Percentiles rank a stretch among this genome's conserved stretches.
phyloP scores from a whole-genome alignment of 768 basidiomycete genomes.

The Ramaria sp. region DNA sequence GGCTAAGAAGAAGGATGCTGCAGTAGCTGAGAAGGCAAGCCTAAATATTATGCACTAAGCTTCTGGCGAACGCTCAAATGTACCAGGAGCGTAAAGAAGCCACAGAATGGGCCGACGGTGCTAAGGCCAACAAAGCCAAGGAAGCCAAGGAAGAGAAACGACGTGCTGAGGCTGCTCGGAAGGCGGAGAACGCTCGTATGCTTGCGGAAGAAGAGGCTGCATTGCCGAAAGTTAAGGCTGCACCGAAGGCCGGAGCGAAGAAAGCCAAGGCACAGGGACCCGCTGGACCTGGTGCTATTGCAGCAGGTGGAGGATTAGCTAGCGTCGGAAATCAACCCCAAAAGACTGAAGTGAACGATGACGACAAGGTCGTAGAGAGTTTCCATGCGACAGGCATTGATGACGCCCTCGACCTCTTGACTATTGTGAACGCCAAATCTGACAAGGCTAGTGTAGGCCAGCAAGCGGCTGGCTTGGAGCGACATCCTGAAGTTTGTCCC shows the following conservation, averaged over 20 bases:
- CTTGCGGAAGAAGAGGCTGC: constrained; percentile 82
- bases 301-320: constrained; percentile 51
- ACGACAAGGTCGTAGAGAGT: constrained; percentile 44
- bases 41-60: background rate
- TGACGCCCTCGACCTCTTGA: constrained; percentile 79
- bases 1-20: constrained; percentile 61
- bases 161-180: constrained; percentile 70
- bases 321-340: constrained; percentile 18
- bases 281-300: constrained; percentile 78
- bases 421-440: constrained; percentile 83
- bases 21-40: constrained; percentile 48
- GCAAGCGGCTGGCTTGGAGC: constrained; percentile 78
- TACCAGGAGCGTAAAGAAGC: constrained; percentile 63
- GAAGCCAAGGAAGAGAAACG: constrained; percentile 76
- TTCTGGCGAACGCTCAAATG: background rate
- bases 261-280: constrained; percentile 44
- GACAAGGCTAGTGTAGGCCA: constrained; percentile 87
- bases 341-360: constrained; percentile 19
- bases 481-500: constrained; percentile 78
- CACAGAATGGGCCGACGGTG: constrained; percentile 53
- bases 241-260: constrained; percentile 56
- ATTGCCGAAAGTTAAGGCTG: constrained; percentile 47
- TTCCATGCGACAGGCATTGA: constrained; percentile 83
- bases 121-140: constrained; percentile 56
- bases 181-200: constrained; percentile 75